Evolutionary conservation across 2,329 filamentous ascomycete species (phyloP).

Genomic region (Penicillium freii): DNA sequence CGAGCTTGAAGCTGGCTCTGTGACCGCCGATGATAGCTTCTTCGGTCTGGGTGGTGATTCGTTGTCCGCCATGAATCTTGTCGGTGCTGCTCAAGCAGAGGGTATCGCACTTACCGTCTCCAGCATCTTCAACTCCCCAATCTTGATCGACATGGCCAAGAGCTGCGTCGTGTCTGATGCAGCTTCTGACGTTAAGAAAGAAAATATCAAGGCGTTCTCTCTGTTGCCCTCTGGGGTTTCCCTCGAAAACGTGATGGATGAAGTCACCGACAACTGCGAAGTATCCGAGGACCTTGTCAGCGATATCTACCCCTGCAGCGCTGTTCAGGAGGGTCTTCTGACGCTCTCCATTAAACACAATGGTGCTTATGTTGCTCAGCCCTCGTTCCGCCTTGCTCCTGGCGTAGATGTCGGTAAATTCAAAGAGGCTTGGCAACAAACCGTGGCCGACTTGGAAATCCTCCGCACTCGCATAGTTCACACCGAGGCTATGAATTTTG

Average conservation of each 20-base stretch:
- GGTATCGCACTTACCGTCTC: conserved; percentile 44
- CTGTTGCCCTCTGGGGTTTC: conserved; percentile 25
- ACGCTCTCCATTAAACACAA: conserved; percentile 49
- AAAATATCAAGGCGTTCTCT: conserved; percentile 27
- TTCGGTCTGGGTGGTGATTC: conserved; percentile 50
- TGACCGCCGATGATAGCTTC: conserved; percentile 48
- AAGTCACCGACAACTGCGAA: conserved; percentile 33
- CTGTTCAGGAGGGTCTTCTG: conserved; percentile 48
- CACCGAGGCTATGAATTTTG: conserved; percentile 36
- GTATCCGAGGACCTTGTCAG: conserved; percentile 30
- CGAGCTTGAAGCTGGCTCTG: conserved; percentile 36
- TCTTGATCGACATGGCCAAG: conserved; percentile 45
- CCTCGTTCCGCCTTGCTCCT: conserved; percentile 41
- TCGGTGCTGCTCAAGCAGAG: conserved; percentile 41
- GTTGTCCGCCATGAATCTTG: conserved; percentile 49
- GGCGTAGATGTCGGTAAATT: conserved; percentile 44
- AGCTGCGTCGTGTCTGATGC: conserved; percentile 20
- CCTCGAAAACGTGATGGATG: conserved; percentile 25
- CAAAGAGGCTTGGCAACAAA: conserved; percentile 48
- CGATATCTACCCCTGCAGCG: conserved; percentile 46
- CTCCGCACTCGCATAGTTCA: conserved; percentile 50
- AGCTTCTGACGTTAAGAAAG: neutral
- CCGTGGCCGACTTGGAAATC: conserved; percentile 47
- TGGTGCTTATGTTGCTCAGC: conserved; percentile 51
- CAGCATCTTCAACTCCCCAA: conserved; percentile 46